These are phyloP conservation scores for Fusarium sp. DNA, from an alignment of 2,329 filamentous ascomycete species.

Conservation along the genomic window DNA sequence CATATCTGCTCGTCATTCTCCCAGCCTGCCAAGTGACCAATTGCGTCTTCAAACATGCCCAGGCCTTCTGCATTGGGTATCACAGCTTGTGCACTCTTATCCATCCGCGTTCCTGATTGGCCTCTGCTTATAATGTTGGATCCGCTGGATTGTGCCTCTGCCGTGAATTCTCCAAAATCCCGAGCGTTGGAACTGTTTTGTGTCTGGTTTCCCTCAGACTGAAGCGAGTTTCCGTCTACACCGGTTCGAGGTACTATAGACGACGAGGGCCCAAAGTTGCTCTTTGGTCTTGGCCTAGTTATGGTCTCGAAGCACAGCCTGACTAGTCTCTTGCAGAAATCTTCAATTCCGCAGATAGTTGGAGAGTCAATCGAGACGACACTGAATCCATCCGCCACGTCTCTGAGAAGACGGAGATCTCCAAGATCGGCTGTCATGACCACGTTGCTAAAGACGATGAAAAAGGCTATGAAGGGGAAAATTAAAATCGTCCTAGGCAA, in stretches of 20 bases:
- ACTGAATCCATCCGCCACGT: slow-evolving; percentile 10
- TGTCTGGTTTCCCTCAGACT: no score
- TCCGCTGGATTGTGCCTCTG: no score
- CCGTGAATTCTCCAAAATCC: no score
- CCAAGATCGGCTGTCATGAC: slow-evolving; percentile 6
- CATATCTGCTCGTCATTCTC: no score
- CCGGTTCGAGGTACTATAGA: no score
- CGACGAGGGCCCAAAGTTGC: background rate
- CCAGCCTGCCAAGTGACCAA: no score
- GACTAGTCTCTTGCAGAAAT: slow-evolving; percentile 14
- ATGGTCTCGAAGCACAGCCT: slow-evolving; percentile 14
- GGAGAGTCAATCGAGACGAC: slow-evolving; percentile 1
- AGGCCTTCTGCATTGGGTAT: no score
- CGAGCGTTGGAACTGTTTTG: background rate
- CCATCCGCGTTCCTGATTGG: no score
- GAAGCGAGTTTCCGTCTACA: no score
- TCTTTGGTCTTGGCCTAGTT: background rate
- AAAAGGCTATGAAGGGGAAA: slow-evolving; percentile 14
- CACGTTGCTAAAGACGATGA: slow-evolving; percentile 10
- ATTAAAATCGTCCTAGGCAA: slow-evolving; percentile 1
- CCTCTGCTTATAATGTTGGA: no score
- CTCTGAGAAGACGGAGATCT: slow-evolving; percentile 5
- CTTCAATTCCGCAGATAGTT: background rate
- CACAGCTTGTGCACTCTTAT: no score
- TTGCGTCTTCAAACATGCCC: no score